Conservation (phyloP, 805 yeast genomes). For the Teunomyces tritomae region DNA sequence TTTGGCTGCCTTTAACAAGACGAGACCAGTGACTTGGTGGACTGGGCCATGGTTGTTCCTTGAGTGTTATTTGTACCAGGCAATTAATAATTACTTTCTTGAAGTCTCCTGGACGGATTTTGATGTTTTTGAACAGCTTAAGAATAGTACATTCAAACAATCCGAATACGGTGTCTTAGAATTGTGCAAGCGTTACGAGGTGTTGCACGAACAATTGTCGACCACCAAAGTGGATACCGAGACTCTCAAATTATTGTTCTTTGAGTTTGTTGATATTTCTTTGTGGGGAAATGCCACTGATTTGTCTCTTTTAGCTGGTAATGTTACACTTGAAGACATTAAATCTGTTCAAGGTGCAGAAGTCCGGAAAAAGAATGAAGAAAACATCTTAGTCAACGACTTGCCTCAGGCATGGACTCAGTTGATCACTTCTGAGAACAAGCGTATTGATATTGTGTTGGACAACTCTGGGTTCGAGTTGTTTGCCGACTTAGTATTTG, state of each 20-base stretch:
- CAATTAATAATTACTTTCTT: constrained; percentile 46
- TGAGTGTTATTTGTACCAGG: constrained; percentile 83
- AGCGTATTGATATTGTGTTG: constrained; percentile 75
- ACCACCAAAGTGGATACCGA: neutral
- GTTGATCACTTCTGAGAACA: constrained; percentile 31
- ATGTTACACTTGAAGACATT: constrained; percentile 79
- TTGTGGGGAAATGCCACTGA: constrained; percentile 99
- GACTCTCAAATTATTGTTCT: constrained; percentile 57
- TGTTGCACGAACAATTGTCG: constrained; percentile 34
- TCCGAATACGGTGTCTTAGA: constrained; percentile 79
- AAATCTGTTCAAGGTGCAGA: constrained; percentile 89
- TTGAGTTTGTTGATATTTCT: constrained; percentile 82
- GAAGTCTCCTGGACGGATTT: constrained; percentile 47
- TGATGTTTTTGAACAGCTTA: constrained; percentile 73
- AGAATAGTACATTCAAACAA: constrained; percentile 70
- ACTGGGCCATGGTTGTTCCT: constrained; percentile 88
- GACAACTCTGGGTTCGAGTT: constrained; percentile 96
- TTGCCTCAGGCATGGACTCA: constrained; percentile 63
- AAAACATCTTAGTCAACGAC: constrained; percentile 76
- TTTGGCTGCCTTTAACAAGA: constrained; percentile 29
- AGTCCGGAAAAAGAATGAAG: constrained; percentile 76
- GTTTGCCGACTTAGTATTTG: constrained; percentile 74
- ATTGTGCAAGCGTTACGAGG: constrained; percentile 57
- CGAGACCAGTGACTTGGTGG: constrained; percentile 56
- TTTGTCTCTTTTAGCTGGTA: constrained; percentile 81